Evolutionary conservation across 2,329 filamentous ascomycete species (phyloP).

Genomic region (Epichloe gansuensis): DNA sequence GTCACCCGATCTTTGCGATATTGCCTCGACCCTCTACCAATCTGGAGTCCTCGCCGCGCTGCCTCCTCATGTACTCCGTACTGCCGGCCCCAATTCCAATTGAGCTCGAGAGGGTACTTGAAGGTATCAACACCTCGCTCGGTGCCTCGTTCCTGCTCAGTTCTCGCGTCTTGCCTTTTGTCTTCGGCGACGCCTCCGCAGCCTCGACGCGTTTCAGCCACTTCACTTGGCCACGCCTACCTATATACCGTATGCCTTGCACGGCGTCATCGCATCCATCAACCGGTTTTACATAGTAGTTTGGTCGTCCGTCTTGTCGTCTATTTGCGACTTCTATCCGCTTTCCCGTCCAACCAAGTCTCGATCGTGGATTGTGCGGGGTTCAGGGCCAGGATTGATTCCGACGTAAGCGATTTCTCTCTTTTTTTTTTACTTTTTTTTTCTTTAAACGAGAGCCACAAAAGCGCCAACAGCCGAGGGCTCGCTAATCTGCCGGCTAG

Average conservation of each 20-base stretch:
- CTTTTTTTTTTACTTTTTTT: no score
- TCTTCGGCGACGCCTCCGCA: background rate
- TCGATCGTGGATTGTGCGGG: background rate
- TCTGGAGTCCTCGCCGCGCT: no score
- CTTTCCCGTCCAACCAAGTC: background rate
- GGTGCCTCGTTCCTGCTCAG: background rate
- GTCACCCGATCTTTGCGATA: background rate
- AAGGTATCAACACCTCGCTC: no score
- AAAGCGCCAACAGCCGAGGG: constrained; percentile 4
- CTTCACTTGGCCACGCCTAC: background rate
- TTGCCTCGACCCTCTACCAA: no score
- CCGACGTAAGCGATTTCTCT: no score
- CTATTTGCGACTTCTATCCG: background rate
- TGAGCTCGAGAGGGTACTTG: no score
- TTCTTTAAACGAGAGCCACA: background rate
- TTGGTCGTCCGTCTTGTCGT: background rate
- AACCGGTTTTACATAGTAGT: background rate
- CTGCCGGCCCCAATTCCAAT: no score
- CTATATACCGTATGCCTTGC: no score
- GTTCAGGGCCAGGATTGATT: background rate
- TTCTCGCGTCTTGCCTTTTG: background rate
- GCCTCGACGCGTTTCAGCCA: background rate
- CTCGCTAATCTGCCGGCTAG: constrained; percentile 8
- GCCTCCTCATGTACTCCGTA: no score
- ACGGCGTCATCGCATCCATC: background rate